Evolutionary conservation across 306 rosid genomes (phyloP).

Genomic region (Castanea crenata): DNA sequence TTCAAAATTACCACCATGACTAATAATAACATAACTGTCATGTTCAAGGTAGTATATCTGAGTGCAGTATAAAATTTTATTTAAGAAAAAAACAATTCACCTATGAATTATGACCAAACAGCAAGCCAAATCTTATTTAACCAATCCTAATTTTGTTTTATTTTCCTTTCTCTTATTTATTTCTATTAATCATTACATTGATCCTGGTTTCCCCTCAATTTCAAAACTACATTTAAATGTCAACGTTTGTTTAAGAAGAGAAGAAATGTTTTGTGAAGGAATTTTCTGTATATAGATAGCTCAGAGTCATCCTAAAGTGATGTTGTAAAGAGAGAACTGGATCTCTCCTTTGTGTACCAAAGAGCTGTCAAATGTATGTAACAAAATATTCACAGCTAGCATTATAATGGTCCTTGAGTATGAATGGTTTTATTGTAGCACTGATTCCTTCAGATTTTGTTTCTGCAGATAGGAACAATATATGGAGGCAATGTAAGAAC

Average conservation of each 20-base stretch:
- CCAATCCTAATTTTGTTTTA: background rate
- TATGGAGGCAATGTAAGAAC: background rate
- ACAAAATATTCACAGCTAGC: background rate
- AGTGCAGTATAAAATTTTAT: background rate
- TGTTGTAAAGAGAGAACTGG: background rate
- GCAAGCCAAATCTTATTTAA: background rate
- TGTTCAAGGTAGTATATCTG: background rate
- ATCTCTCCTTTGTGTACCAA: background rate
- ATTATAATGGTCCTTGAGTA: background rate
- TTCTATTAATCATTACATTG: background rate
- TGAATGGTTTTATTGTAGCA: background rate
- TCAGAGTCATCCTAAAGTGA: conserved; percentile 1
- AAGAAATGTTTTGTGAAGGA: conserved; percentile 4
- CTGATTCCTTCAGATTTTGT: background rate
- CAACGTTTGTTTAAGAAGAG: background rate
- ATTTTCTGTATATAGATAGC: background rate
- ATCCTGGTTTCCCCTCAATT: background rate
- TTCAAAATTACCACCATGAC: background rate
- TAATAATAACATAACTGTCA: background rate
- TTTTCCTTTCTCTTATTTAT: background rate
- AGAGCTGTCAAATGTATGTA: background rate
- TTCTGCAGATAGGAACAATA: conserved; percentile 14
- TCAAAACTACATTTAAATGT: background rate
- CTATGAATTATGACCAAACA: background rate
- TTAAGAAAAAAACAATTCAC: background rate